phyloP scores from a whole-genome alignment of 2,329 filamentous ascomycete genomes.

The Apiospora malaysiana region DNA sequence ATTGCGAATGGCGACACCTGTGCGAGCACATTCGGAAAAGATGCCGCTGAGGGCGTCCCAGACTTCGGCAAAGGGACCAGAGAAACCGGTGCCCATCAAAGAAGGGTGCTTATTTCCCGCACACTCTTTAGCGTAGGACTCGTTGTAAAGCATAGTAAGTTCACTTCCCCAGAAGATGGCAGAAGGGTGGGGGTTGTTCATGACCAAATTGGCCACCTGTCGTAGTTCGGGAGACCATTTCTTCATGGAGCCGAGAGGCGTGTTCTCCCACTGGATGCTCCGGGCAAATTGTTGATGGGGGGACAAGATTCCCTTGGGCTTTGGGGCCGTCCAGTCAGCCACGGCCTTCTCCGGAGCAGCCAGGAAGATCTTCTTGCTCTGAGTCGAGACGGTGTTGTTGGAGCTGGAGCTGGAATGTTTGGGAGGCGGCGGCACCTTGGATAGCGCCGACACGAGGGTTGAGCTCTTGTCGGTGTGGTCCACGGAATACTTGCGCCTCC shows the following conservation, averaged over 20 bases:
- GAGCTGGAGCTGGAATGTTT: slow-evolving; percentile 32
- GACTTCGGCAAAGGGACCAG: slow-evolving; percentile 61
- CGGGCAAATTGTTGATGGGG: slow-evolving; percentile 38
- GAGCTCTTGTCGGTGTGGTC: slow-evolving; percentile 19
- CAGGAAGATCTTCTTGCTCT: slow-evolving; percentile 38
- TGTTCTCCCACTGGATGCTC: slow-evolving; percentile 48
- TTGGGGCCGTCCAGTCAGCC: slow-evolving; percentile 41
- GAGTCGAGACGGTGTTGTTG: slow-evolving; percentile 35
- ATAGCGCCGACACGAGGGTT: slow-evolving; percentile 4
- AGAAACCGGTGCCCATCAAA: slow-evolving; percentile 59
- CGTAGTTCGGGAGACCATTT: slow-evolving; percentile 52
- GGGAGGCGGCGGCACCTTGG: background rate
- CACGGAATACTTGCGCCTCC: background rate
- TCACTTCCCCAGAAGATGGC: slow-evolving; percentile 68
- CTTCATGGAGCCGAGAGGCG: slow-evolving; percentile 50
- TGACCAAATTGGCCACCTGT: slow-evolving; percentile 45
- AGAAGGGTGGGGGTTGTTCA: slow-evolving; percentile 49
- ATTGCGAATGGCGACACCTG: slow-evolving; percentile 40
- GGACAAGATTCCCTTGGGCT: slow-evolving; percentile 40
- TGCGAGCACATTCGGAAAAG: slow-evolving; percentile 44
- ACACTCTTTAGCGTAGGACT: slow-evolving; percentile 60
- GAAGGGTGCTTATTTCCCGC: slow-evolving; percentile 48
- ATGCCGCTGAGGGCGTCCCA: slow-evolving; percentile 42
- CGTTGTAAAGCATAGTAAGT: slow-evolving; percentile 68
- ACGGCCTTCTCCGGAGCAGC: slow-evolving; percentile 42